Percentiles rank a stretch among this genome's conserved stretches.
Conservation (phyloP, 495 filamentous ascomycete species). For the Lineolata rhizophorae region DNA sequence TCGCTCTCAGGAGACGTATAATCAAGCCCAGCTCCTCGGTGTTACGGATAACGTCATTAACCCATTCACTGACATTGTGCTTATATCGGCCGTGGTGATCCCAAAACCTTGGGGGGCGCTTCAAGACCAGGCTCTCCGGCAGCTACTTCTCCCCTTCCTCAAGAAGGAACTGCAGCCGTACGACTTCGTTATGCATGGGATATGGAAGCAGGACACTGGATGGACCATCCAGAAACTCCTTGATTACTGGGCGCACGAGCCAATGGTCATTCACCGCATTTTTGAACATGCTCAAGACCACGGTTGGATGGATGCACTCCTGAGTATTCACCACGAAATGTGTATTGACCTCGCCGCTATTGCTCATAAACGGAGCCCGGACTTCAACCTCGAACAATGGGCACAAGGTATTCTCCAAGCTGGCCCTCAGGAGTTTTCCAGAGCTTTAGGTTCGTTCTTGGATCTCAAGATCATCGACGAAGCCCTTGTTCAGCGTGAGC, state of each 20-base stretch:
- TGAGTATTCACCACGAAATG: conserved; percentile 53
- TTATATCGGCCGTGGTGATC: conserved; percentile 52
- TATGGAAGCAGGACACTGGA: conserved; percentile 69
- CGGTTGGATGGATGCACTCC: conserved; percentile 62
- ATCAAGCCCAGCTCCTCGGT: conserved; percentile 15
- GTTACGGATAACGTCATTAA: conserved; percentile 43
- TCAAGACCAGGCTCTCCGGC: conserved; percentile 38
- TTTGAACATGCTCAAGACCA: conserved; percentile 62
- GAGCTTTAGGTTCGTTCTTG: conserved; percentile 48
- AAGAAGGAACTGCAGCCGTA: conserved; percentile 41
- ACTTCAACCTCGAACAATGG: too few species aligned
- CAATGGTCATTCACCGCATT: conserved; percentile 51
- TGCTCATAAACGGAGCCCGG: conserved; percentile 70
- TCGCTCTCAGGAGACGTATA: conserved; percentile 21
- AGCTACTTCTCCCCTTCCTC: conserved; percentile 38
- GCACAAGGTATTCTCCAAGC: conserved; percentile 36
- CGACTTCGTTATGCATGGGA: conserved; percentile 65
- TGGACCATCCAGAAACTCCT: conserved; percentile 65
- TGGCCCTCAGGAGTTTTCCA: conserved; percentile 32
- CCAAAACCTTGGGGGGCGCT: conserved; percentile 40
- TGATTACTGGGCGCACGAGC: conserved; percentile 55
- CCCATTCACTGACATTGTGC: conserved; percentile 48
- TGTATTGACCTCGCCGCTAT: conserved; percentile 74
- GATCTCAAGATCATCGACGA: conserved; percentile 69
- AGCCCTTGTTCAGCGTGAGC: conserved; percentile 36